Evolutionary conservation across 1,139 yeast genomes (phyloP).

Genomic region (Geotrichum reessii): DNA sequence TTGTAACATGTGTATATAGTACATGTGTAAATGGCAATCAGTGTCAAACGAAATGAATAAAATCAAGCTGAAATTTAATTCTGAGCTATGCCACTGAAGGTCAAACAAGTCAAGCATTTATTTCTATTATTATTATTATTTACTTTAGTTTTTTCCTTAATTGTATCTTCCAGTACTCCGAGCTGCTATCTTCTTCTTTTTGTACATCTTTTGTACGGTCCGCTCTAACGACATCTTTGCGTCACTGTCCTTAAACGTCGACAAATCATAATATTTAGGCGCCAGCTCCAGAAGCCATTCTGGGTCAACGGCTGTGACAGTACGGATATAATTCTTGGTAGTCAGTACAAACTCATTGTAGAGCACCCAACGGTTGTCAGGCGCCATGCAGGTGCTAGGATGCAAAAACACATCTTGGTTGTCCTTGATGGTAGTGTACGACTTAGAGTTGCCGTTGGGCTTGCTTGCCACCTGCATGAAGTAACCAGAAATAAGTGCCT

Average conservation of each 20-base stretch:
- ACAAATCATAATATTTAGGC: conserved; percentile 74
- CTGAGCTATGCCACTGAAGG: background rate
- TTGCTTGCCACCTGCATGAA: conserved; percentile 89
- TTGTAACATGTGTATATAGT: no score
- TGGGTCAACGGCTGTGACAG: conserved; percentile 87
- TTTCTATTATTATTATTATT: background rate
- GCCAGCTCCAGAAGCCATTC: conserved; percentile 88
- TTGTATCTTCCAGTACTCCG: conserved; percentile 9
- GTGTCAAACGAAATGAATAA: no score
- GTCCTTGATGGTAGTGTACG: conserved; percentile 86
- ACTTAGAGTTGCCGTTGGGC: conserved; percentile 50
- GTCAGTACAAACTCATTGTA: conserved; percentile 95
- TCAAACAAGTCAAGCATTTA: background rate
- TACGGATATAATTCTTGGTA: conserved; percentile 85
- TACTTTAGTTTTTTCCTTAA: background rate
- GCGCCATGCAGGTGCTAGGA: conserved; percentile 84
- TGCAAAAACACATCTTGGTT: conserved; percentile 92
- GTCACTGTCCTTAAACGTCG: conserved; percentile 74
- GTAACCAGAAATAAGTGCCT: conserved; percentile 87
- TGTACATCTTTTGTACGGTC: conserved; percentile 38
- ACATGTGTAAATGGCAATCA: no score
- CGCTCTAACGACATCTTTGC: conserved; percentile 74
- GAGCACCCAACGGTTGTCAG: conserved; percentile 86
- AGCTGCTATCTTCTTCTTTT: conserved; percentile 9
- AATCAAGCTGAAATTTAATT: background rate